A percentile compares a stretch with the other conserved stretches of the same genome.
phyloP scores from a whole-genome alignment of 2,329 filamentous ascomycete species.

The Davidsoniella australis region DNA sequence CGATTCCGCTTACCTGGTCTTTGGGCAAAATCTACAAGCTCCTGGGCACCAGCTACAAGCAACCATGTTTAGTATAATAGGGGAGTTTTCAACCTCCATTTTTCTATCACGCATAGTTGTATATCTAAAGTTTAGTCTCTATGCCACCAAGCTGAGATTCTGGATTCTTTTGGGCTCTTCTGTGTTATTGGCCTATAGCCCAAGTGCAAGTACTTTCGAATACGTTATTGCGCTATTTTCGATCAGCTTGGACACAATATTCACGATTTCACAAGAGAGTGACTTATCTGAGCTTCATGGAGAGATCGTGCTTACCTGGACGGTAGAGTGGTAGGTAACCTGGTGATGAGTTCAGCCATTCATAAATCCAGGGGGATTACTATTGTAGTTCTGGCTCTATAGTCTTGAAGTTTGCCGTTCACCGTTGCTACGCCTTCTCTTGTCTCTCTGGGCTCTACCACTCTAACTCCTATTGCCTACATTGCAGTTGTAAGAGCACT shows the following conservation, averaged over 20 bases:
- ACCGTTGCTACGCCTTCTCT: slow-evolving; percentile 28
- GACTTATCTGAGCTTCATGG: slow-evolving; percentile 27
- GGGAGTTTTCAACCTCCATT: slow-evolving; percentile 2
- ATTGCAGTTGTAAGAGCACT: slow-evolving; percentile 26
- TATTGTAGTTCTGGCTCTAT: no score
- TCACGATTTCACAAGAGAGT: slow-evolving; percentile 33
- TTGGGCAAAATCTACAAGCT: no score
- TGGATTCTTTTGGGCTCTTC: background rate
- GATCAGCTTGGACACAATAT: slow-evolving; percentile 55
- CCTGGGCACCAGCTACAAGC: background rate
- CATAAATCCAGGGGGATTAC: no score
- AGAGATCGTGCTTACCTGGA: slow-evolving; percentile 55
- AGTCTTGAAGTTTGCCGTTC: slow-evolving; percentile 14
- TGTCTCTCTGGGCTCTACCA: slow-evolving; percentile 34
- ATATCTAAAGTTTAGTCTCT: background rate
- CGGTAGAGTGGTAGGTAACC: slow-evolving; percentile 45
- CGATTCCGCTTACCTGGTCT: no score
- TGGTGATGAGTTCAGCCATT: slow-evolving; percentile 50
- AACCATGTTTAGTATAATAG: background rate
- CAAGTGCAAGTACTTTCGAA: slow-evolving; percentile 48
- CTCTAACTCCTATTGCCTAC: slow-evolving; percentile 30
- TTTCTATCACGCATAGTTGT: slow-evolving; percentile 2
- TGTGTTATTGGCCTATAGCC: slow-evolving; percentile 38
- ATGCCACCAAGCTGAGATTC: slow-evolving; percentile 4
- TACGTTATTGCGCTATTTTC: slow-evolving; percentile 56